phyloP scores from a whole-genome alignment of 768 basidiomycete species.

The Termitomyces sp. region DNA sequence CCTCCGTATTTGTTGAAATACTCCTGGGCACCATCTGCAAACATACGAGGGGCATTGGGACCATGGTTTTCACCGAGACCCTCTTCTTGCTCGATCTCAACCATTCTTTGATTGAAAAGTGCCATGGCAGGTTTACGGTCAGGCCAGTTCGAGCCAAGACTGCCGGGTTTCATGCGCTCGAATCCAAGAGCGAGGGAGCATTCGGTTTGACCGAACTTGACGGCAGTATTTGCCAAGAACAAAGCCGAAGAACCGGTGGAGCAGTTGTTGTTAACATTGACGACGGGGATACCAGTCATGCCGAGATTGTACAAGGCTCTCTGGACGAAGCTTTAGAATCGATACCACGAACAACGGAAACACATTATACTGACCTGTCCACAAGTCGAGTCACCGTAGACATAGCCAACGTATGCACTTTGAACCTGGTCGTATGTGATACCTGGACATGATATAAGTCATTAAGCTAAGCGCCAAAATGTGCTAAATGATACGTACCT shows the following conservation, averaged over 20 bases:
- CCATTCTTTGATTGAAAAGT: constrained; percentile 36
- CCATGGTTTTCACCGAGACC: constrained; percentile 57
- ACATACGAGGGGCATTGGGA: constrained; percentile 67
- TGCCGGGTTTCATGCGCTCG: constrained; percentile 78
- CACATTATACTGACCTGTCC: constrained; percentile 48
- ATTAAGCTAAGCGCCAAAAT: background rate
- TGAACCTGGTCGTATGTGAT: constrained; percentile 75
- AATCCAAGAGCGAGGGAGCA: constrained; percentile 83
- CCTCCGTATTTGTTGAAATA: constrained; percentile 75
- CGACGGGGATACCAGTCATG: constrained; percentile 76
- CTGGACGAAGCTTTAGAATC: constrained; percentile 24
- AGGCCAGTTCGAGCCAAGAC: constrained; percentile 60
- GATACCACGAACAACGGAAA: background rate
- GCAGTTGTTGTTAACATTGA: constrained; percentile 87
- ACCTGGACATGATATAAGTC: constrained; percentile 32
- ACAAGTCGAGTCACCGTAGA: constrained; percentile 74
- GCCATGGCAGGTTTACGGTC: constrained; percentile 44
- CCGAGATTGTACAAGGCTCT: constrained; percentile 79
- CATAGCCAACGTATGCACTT: constrained; percentile 71
- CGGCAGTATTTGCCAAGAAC: constrained; percentile 63
- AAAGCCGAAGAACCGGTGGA: constrained; percentile 78
- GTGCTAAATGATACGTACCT: constrained; percentile 32
- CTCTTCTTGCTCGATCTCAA: constrained; percentile 43
- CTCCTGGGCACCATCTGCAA: constrained; percentile 70
- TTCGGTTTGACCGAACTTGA: constrained; percentile 64